These are phyloP conservation scores for Haematococcus lacustris DNA, from an alignment of 139 green algal species.

Conservation along the genomic window DNA sequence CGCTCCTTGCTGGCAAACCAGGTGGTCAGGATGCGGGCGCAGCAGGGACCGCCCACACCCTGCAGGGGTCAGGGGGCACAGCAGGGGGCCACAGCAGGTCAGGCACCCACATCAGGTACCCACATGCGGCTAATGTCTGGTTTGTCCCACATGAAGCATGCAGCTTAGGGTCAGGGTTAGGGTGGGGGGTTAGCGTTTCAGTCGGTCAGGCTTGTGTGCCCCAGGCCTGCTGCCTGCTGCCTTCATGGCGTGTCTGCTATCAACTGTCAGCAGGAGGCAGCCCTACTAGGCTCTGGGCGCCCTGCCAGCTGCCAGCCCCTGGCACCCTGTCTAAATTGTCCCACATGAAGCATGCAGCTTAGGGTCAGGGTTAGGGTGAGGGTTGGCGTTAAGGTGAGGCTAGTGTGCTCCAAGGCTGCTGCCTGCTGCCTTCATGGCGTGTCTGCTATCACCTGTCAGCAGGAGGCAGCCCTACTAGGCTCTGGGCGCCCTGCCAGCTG, in stretches of 20 bases:
- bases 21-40: slow-evolving; percentile 90
- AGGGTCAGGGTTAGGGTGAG: neutral
- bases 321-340: neutral
- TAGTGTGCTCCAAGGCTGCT: neutral
- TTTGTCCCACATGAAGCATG: neutral
- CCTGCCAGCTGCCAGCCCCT: neutral
- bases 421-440: neutral
- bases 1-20: slow-evolving; percentile 84
- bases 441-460: neutral
- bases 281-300: neutral
- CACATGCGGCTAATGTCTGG: neutral
- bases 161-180: neutral
- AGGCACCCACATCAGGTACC: slow-evolving; percentile 69
- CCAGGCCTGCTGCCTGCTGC: neutral
- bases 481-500: neutral
- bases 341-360: neutral
- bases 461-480: neutral
- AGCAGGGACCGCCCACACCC: slow-evolving; percentile 88
- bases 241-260: neutral
- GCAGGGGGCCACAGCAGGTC: slow-evolving; percentile 89
- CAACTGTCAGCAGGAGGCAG: neutral
- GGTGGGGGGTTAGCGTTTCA: neutral
- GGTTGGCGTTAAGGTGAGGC: neutral
- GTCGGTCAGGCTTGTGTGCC: neutral
- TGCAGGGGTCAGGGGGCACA: slow-evolving; percentile 41